Evolutionary conservation across 2,329 filamentous ascomycete species (phyloP), one percentile per base, ranked within the genome.

Genomic region (Aureobasidium sp.): DNA sequence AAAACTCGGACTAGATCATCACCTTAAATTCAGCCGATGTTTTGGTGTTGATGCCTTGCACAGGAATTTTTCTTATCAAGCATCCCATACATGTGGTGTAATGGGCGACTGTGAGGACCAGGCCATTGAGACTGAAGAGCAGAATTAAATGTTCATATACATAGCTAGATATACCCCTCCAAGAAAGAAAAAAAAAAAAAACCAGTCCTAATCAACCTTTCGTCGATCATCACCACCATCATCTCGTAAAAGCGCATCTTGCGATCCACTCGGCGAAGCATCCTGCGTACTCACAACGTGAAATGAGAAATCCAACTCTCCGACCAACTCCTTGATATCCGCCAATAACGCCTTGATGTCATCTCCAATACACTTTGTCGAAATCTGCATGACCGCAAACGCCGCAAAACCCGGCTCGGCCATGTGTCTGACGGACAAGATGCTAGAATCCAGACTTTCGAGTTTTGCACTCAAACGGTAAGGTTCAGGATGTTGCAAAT

Each of bases 381-480:
- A 84, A 34, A 90, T 81, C 63, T 89, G 85, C 59, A 88, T 71
- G 7, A 88, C 84, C 0, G 85, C 85, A 68, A 89, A 90, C 49
- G 85, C 84, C 2, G 83, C 80, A 67, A 88, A 89, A 0, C 85
- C 85, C 0, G 83, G 83, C 64, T 88, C 83, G 2, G 81, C 77
- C 56, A 88, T 78, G 64, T 88, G 83, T 56, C 74, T 67, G 2
- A 86, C 69, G 58, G 78, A 80, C 16, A 88, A 64, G 11, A 88
- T 81, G 49, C 80, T 77, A 3, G 71, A 69, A 59, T 84, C 79
- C 1, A 86, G 66, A 2, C 72, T 71, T 42, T 84, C 78, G 0
- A 89, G 70, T n/a, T 77, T 74, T 12, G 74, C 71, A 1, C 75
- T 77, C 2, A 88, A 74, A 44, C 79, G 73, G 62, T 83, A 86